Evolutionary conservation across 345 rosid species (phyloP).

Genomic region (Lepidium aucheri): DNA sequence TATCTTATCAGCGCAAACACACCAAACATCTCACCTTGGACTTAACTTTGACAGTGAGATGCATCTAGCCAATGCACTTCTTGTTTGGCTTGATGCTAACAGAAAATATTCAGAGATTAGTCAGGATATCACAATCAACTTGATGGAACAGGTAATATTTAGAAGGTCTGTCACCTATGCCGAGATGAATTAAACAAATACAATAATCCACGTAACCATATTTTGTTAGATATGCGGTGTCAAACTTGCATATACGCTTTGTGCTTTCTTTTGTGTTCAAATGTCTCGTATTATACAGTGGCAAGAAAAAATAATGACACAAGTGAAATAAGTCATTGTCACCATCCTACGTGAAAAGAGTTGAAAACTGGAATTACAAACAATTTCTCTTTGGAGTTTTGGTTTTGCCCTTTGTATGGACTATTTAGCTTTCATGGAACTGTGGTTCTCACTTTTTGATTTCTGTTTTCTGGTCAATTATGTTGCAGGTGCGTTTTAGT

Average conservation of each 20-base stretch:
- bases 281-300: too few species aligned
- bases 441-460: slow-evolving; percentile 10
- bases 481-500: slow-evolving; percentile 48
- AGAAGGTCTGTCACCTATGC: slow-evolving; percentile 1
- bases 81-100: slow-evolving; percentile 52
- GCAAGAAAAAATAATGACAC: too few species aligned
- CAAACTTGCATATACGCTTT: too few species aligned
- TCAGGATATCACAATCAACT: slow-evolving; percentile 24
- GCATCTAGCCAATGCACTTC: slow-evolving; percentile 60
- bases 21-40: slow-evolving; percentile 27
- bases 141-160: slow-evolving; percentile 52
- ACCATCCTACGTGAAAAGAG: not conserved
- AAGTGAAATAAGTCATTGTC: too few species aligned
- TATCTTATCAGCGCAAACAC: not conserved
- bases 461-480: not conserved
- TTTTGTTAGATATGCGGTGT: too few species aligned
- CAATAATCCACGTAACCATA: too few species aligned
- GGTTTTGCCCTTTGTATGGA: not conserved
- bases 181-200: not conserved
- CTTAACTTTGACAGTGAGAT: slow-evolving; percentile 50
- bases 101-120: slow-evolving; percentile 18
- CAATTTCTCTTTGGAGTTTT: not conserved
- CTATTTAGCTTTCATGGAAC: not conserved
- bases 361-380: not conserved
- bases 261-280: too few species aligned